A percentile compares a stretch with the other conserved stretches of the same genome.
Conservation (phyloP, 805 yeast genomes). For the Saccharomycopsis synnaedendra region DNA sequence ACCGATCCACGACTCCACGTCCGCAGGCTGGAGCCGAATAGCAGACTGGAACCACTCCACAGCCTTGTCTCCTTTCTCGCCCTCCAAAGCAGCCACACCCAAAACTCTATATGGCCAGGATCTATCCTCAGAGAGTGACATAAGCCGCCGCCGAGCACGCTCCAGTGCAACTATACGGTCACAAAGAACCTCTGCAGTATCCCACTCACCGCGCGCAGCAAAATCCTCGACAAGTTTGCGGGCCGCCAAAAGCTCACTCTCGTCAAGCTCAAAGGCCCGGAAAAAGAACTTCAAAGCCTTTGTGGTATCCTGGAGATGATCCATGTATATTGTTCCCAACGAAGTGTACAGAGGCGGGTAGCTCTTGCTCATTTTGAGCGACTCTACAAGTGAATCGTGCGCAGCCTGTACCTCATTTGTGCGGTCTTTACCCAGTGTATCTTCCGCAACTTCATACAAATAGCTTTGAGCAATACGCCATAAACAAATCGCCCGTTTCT, state of each 20-base stretch:
- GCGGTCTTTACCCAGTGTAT: conserved; percentile 19
- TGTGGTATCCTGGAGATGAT: conserved; percentile 41
- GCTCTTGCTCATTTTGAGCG: conserved; percentile 52
- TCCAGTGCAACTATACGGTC: conserved; percentile 55
- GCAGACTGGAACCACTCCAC: conserved; percentile 86
- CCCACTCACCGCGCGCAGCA: conserved; percentile 68
- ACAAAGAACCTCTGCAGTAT: conserved; percentile 65
- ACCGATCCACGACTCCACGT: conserved; percentile 82
- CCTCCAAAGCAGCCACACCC: conserved; percentile 67
- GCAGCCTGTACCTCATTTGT: conserved; percentile 31
- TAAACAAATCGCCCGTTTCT: conserved; percentile 43
- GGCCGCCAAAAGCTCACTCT: conserved; percentile 67
- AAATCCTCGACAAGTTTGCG: conserved; percentile 60
- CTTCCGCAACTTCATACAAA: conserved; percentile 24
- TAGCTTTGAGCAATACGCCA: conserved; percentile 71
- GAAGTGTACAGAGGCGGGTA: conserved; percentile 76
- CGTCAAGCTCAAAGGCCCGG: conserved; percentile 81
- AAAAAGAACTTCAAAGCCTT: conserved; percentile 81
- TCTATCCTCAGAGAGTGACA: conserved; percentile 23
- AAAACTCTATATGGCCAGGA: conserved; percentile 88
- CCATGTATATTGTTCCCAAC: conserved; percentile 62
- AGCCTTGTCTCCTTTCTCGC: conserved; percentile 63
- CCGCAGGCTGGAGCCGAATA: conserved; percentile 48
- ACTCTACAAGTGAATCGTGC: conserved; percentile 43
- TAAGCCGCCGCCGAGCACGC: conserved; percentile 38